Evolutionary conservation across 2,329 filamentous ascomycete species (phyloP).

Genomic region (Ustulina deusta): DNA sequence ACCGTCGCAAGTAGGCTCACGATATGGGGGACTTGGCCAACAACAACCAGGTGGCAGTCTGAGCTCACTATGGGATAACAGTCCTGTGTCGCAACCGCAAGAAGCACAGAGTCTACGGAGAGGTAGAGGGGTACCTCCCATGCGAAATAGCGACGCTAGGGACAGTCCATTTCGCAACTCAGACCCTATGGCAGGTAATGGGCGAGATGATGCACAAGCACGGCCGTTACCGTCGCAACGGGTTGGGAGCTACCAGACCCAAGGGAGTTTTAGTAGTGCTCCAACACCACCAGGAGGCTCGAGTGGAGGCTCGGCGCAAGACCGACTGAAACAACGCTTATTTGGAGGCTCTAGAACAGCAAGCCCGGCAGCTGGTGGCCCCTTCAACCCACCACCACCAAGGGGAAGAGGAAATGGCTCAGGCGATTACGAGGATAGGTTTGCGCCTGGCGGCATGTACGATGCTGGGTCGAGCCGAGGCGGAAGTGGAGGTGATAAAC

Average conservation of each 20-base stretch:
- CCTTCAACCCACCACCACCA: conserved; percentile 61
- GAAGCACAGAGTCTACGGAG: conserved; percentile 60
- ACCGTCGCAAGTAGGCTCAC: conserved; percentile 62
- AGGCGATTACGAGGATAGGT: conserved; percentile 60
- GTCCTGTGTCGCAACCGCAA: conserved; percentile 52
- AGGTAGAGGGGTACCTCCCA: conserved; percentile 55
- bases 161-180: conserved; percentile 53
- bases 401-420: conserved; percentile 50
- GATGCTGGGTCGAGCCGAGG: conserved; percentile 49
- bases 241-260: conserved; percentile 78
- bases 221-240: conserved; percentile 79
- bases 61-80: conserved; percentile 70
- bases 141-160: conserved; percentile 48
- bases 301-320: conserved; percentile 74
- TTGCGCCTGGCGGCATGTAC: conserved; percentile 60
- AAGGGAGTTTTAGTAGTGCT: conserved; percentile 50
- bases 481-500: conserved; percentile 48
- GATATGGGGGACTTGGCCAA: conserved; percentile 63
- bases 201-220: conserved; percentile 57
- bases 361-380: conserved; percentile 63
- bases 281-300: conserved; percentile 53
- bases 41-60: conserved; percentile 55
- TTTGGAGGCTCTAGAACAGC: conserved; percentile 73
- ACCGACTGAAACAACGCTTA: conserved; percentile 82
- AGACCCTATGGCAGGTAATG: conserved; percentile 46